Evolutionary conservation across 2,329 filamentous ascomycete genomes (phyloP).

Genomic region (Ceratocystis cacaofunesta): DNA sequence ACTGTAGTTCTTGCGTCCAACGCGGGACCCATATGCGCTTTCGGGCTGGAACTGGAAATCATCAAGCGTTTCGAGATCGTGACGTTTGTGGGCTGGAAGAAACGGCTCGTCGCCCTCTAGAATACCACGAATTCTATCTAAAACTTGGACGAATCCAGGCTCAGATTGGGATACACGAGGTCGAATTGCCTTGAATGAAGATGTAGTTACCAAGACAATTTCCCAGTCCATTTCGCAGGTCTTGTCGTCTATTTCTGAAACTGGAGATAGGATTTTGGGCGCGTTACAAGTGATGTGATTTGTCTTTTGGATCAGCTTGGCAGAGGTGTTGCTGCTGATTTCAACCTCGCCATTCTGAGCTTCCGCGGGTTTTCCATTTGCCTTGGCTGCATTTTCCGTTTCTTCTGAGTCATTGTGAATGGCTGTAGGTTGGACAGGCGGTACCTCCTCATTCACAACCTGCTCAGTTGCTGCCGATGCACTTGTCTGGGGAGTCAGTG

Average conservation of each 20-base stretch:
- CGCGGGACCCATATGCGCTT: slow-evolving; percentile 5
- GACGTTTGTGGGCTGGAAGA: slow-evolving; percentile 8
- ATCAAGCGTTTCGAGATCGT: slow-evolving; percentile 11
- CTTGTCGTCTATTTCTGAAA: background rate
- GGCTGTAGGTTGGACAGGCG: background rate
- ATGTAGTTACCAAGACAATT: slow-evolving; percentile 11
- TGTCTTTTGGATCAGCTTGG: background rate
- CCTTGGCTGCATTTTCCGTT: background rate
- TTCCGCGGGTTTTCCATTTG: background rate
- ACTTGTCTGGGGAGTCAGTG: background rate
- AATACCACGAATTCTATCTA: slow-evolving; percentile 14
- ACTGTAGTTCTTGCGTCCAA: background rate
- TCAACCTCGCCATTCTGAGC: background rate
- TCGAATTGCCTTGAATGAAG: slow-evolving; percentile 14
- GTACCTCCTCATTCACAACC: background rate
- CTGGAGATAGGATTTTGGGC: background rate
- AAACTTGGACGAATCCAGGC: background rate
- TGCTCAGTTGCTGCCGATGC: background rate
- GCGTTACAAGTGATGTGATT: background rate
- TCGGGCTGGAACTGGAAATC: slow-evolving; percentile 14
- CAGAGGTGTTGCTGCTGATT: background rate
- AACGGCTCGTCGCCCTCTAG: slow-evolving; percentile 11
- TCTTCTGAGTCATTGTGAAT: background rate
- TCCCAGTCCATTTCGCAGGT: slow-evolving; percentile 14
- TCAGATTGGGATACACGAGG: slow-evolving; percentile 3